A percentile compares a stretch with the other conserved stretches of the same genome.
These are phyloP conservation scores for Comarum palustre DNA, from an alignment of 306 rosid species.

Conservation along the genomic window DNA sequence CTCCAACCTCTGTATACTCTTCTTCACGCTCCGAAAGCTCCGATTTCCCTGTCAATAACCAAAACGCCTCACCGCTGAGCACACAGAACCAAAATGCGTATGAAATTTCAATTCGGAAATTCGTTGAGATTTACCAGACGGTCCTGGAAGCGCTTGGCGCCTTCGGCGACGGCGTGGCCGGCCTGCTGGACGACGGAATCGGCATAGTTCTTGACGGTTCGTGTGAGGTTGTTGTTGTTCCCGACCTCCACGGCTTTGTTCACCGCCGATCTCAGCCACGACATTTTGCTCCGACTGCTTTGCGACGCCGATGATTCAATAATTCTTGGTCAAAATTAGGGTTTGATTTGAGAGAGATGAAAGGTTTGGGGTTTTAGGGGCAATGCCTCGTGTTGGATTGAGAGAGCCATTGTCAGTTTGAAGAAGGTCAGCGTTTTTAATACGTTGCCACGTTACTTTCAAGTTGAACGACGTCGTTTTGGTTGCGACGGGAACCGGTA, in stretches of 20 bases:
- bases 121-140: slow-evolving; percentile 55
- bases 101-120: background rate
- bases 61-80: background rate
- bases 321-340: background rate
- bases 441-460: background rate
- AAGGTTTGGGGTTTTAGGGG: slow-evolving; percentile 16
- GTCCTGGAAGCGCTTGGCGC: slow-evolving; percentile 89
- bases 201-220: slow-evolving; percentile 90
- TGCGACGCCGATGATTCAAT: background rate
- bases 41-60: slow-evolving; percentile 49
- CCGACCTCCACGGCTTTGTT: slow-evolving; percentile 94
- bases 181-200: slow-evolving; percentile 97
- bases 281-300: slow-evolving; percentile 35
- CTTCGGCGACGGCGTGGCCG: slow-evolving; percentile 93
- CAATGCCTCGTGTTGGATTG: slow-evolving; percentile 21
- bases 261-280: slow-evolving; percentile 94
- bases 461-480: slow-evolving; percentile 3
- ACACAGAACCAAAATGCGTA: background rate
- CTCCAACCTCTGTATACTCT: slow-evolving; percentile 74
- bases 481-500: too few relatives aligned
- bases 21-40: slow-evolving; percentile 60
- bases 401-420: slow-evolving; percentile 17
- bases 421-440: slow-evolving; percentile 8
- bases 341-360: background rate
- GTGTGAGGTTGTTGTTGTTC: slow-evolving; percentile 87